Conservation (phyloP, 371 early-diverging fungal genomes). For the Mortierella sp. region DNA sequence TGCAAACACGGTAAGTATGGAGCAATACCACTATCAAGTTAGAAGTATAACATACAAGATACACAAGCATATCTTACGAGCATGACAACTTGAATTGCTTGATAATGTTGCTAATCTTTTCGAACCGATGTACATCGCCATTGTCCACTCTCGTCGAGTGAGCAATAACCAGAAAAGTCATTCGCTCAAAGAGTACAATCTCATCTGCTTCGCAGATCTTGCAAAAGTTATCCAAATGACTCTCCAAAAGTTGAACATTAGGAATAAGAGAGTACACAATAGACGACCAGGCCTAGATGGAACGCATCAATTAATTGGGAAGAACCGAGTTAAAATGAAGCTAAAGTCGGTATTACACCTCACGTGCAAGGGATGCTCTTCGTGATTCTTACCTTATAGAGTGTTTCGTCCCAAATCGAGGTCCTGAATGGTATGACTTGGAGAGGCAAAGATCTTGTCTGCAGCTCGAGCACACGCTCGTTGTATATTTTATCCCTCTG, state of each 20-base stretch:
- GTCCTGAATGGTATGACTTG: constrained; percentile 85
- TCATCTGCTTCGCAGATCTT: constrained; percentile 92
- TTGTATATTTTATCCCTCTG: constrained; percentile 82
- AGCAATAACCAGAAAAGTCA: constrained; percentile 95
- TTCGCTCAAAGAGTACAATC: constrained; percentile 93
- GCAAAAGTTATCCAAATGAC: constrained; percentile 83
- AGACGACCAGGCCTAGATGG: constrained; percentile 90
- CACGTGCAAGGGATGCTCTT: neutral
- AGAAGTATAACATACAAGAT: neutral
- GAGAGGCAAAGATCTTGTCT: constrained; percentile 78
- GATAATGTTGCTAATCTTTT: constrained; percentile 94
- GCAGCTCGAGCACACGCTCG: constrained; percentile 78
- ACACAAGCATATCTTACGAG: constrained; percentile 60
- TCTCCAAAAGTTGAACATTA: constrained; percentile 86
- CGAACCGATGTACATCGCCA: constrained; percentile 85
- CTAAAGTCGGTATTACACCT: neutral
- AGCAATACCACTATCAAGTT: neutral
- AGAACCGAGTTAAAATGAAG: neutral
- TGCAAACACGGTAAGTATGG: neutral
- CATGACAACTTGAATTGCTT: constrained; percentile 94
- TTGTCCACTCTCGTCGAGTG: constrained; percentile 72
- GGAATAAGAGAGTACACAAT: constrained; percentile 96
- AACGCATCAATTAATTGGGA: neutral
- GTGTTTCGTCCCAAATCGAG: constrained; percentile 96
- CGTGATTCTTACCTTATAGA: constrained; percentile 78